Base-by-base conservation (phyloP, 2,329 filamentous ascomycete species). In the Rutstroemia sp. region DNA sequence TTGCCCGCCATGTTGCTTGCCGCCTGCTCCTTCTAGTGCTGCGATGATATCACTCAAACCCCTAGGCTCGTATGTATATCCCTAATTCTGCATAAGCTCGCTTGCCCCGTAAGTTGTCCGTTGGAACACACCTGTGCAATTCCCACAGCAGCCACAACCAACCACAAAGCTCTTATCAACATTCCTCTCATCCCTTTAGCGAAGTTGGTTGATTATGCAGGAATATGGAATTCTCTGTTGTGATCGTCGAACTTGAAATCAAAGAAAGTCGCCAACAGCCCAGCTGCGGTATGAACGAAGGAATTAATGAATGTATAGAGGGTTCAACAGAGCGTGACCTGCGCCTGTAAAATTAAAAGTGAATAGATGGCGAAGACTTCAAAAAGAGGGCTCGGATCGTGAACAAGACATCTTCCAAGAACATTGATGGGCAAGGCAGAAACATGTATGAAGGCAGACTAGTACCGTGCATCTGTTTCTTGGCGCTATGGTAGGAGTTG, bases 211-310 rank as follows among this genome's bases (percentile, higher is more conserved):
- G 59, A 54, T 55, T 48, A 39, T 39, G 51, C 44, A 18, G 41
- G 48, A 47, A 44, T 46, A 45, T 34, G 10, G 19, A 12, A 44
- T 37, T 18, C 34, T 2, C 16, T 12, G 16, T 48, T 16, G 23
- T 39, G 27, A 41, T 21, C 47, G 41, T 52, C 16, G 38, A 47
- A 39, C 47, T 42, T 49, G 44, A 39, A 54, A 58, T 49, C 53
- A 63, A 63, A 50, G 56, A 53, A 59, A 30, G 54, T 58, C 50
- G 5, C 60, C 56, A 63, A 66, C 61, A 66, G 65, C 58, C 63
- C 64, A 66, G 64, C 64, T 63, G 64, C 67, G 60, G 54, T 59
- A 52, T 52, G 41, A 56, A 60, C 50, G 52, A 64, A 65, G 49
- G 59, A 63, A 57, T 23, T 23, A 23, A 23, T 3, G 23, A 23